phyloP scores from a whole-genome alignment of 306 rosid genomes.

The Trichosanthes cucumerina region DNA sequence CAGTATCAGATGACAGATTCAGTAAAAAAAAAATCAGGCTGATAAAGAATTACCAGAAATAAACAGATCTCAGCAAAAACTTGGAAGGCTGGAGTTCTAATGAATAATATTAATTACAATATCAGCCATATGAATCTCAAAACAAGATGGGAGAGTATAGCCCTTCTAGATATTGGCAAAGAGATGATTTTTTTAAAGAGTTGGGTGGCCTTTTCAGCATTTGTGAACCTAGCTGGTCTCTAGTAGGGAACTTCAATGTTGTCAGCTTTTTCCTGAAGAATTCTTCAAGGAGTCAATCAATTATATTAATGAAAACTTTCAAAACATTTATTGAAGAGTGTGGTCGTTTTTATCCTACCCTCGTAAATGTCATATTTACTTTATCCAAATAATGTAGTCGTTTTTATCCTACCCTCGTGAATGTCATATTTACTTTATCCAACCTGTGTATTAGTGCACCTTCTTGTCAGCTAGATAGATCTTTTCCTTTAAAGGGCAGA shows the following conservation, averaged over 20 bases:
- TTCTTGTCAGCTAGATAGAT: background rate
- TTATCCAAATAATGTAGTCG: background rate
- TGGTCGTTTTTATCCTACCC: background rate
- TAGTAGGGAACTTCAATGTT: background rate
- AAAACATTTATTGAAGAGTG: background rate
- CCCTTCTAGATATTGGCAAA: background rate
- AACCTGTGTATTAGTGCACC: background rate
- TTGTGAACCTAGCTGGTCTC: background rate
- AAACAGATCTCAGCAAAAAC: background rate
- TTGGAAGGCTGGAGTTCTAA: background rate
- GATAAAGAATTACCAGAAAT: background rate
- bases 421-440: background rate
- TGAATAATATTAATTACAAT: background rate
- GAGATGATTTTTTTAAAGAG: background rate
- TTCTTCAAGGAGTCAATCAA: background rate
- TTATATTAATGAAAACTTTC: background rate
- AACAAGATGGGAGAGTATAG: background rate
- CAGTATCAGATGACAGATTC: background rate
- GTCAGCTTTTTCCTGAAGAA: background rate
- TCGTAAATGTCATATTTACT: background rate
- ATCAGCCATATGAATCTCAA: constrained; percentile 4
- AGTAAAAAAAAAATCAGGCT: background rate
- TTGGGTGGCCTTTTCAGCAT: background rate
- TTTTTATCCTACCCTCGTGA: background rate
- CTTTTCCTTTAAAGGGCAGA: background rate